phyloP scores from a whole-genome alignment of 192 early-diverging fungal genomes.

The Cetraspora pellucida region DNA sequence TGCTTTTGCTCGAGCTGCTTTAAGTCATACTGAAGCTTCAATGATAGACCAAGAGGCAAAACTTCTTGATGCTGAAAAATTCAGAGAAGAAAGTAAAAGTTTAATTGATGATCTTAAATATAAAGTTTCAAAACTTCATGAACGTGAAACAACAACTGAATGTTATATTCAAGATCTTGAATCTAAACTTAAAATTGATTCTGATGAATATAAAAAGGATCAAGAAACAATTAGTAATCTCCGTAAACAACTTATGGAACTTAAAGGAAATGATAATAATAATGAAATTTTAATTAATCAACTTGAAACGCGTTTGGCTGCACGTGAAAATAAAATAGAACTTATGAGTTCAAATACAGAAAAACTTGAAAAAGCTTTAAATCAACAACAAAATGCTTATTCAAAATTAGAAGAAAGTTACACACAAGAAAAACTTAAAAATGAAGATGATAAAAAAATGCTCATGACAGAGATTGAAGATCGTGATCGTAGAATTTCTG shows the following conservation, averaged over 20 bases:
- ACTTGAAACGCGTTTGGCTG: slow-evolving; percentile 37
- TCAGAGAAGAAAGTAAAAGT: slow-evolving; percentile 19
- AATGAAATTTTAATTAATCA: slow-evolving; percentile 37
- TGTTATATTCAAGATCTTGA: slow-evolving; percentile 27
- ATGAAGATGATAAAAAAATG: neutral
- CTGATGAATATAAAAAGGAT: slow-evolving; percentile 5
- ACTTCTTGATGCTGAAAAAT: slow-evolving; percentile 37
- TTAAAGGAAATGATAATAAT: slow-evolving; percentile 17
- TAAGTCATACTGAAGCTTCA: slow-evolving; percentile 59
- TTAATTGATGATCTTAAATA: slow-evolving; percentile 5
- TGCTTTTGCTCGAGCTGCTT: slow-evolving; percentile 54
- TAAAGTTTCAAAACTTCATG: slow-evolving; percentile 6
- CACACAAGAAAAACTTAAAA: neutral
- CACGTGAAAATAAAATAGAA: slow-evolving; percentile 17
- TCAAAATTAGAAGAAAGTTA: neutral
- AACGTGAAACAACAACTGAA: slow-evolving; percentile 8
- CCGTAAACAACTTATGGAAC: neutral
- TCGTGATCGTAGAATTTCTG: slow-evolving; percentile 3
- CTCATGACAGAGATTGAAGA: neutral
- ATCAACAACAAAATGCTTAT: neutral
- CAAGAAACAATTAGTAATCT: slow-evolving; percentile 19
- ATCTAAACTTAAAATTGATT: neutral
- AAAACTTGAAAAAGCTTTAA: slow-evolving; percentile 12
- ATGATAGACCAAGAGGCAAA: slow-evolving; percentile 61
- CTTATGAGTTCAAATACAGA: neutral